Evolutionary conservation across 352 stramenopile species (phyloP), one percentile per base, ranked within the genome.

Genomic region (Pilasporangium apinafurcum): DNA sequence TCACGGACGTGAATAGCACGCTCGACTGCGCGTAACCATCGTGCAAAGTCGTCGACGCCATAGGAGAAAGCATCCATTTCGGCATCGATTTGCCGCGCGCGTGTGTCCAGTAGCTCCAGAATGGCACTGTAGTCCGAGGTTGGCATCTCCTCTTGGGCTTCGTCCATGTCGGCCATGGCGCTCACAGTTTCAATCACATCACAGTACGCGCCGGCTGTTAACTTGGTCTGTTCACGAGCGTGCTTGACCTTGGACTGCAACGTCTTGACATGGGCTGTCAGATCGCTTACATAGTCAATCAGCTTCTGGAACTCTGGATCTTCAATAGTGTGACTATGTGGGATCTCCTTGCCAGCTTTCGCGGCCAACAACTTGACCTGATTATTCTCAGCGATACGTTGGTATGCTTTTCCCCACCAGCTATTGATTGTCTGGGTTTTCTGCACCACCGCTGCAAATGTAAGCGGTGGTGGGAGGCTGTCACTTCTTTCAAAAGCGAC

Each of bases 351-450:
- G 0, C 70, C 70, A 5, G 65, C 59, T 35, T 73, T 72, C 3
- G 76, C 68, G 4, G 64, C 71, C 40, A 92, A 75, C 47, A 71
- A 37, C 41, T 69, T 72, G 48, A 92, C 69, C 41, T 79, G 64
- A 50, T 85, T 70, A 48, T 85, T 86, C 68, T 92, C 79, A 6
- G 82, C 62, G 65, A 88, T 77, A 39, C 74, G 74, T 64, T 92
- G 79, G 50, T 83, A 76, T 5, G 76, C 80, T 47, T 92, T 92
- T 48, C 76, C 69, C 71, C 77, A 92, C 79, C 79, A 92, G 40
- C 66, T 83, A 39, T 86, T 74, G 41, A 91, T 64, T 55, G 59
- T 48, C 51, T 91, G 75, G 29, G 72, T 83, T 52, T 67, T 71
- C 38, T 88, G 70, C 35, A 75, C 67, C 21, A 86, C 69, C 5